phyloP scores from a whole-genome alignment of 1,139 yeast species.

The Hyphopichia burtonii region DNA sequence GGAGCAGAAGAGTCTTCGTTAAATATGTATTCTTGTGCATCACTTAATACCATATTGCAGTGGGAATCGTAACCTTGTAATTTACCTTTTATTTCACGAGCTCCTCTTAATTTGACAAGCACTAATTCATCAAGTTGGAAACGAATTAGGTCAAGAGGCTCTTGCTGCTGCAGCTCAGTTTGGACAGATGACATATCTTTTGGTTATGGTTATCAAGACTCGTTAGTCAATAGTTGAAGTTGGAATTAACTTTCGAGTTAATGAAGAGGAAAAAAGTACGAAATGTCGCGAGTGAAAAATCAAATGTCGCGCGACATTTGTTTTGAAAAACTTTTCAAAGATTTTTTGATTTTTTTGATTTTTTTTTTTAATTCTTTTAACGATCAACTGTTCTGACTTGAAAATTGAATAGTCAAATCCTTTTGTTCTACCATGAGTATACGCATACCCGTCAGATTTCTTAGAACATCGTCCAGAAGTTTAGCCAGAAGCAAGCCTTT shows the following conservation, averaged over 20 bases:
- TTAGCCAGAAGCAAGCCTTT: constrained; percentile 27
- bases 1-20: constrained; percentile 51
- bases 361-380: background rate
- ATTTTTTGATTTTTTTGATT: background rate
- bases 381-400: background rate
- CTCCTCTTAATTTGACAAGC: constrained; percentile 91
- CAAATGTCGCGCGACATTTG: constrained; percentile 4
- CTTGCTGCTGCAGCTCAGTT: constrained; percentile 33
- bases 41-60: constrained; percentile 93
- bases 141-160: constrained; percentile 85
- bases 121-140: constrained; percentile 85
- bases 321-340: background rate
- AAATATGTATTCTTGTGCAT: constrained; percentile 83
- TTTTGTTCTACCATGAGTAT: constrained; percentile 7
- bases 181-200: constrained; percentile 33
- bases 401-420: background rate
- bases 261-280: background rate
- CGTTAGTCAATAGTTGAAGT: background rate
- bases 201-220: background rate
- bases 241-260: background rate
- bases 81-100: constrained; percentile 86
- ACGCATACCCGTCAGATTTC: constrained; percentile 13
- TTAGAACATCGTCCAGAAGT: constrained; percentile 16
- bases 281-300: background rate
- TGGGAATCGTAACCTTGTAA: constrained; percentile 96